Evolutionary conservation across 208 protist species (phyloP).

Genomic region (Leishmania guyanensis): DNA sequence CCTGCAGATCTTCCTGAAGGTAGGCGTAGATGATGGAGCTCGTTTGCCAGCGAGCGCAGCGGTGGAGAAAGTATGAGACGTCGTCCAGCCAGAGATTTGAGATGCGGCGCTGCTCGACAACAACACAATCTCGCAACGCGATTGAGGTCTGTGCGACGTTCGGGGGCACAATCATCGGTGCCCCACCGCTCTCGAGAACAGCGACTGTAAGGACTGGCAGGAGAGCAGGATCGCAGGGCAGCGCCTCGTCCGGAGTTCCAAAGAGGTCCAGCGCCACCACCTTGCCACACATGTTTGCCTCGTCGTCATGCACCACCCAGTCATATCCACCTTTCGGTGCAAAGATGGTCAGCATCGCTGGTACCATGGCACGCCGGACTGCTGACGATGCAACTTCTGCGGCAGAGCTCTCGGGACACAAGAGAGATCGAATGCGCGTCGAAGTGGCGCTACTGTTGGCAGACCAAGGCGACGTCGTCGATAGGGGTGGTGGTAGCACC

Average conservation of each 20-base stretch:
- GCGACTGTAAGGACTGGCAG: constrained; percentile 82
- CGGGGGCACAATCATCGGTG: constrained; percentile 79
- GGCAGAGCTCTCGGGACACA: constrained; percentile 4
- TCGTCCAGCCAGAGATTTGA: constrained; percentile 88
- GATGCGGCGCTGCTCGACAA: constrained; percentile 87
- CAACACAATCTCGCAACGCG: constrained; percentile 74
- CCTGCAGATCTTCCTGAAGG: constrained; percentile 79
- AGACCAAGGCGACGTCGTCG: neutral
- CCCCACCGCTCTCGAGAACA: constrained; percentile 74
- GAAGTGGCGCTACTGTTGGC: no score
- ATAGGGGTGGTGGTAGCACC: neutral
- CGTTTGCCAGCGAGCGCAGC: constrained; percentile 64
- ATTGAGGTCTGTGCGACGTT: constrained; percentile 83
- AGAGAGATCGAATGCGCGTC: constrained; percentile 1
- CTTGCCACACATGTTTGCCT: constrained; percentile 51
- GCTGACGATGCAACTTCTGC: neutral
- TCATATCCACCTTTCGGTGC: constrained; percentile 86
- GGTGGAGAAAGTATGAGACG: constrained; percentile 87
- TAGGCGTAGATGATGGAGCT: constrained; percentile 87
- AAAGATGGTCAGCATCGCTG: constrained; percentile 79
- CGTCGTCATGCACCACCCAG: constrained; percentile 92
- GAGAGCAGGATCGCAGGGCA: constrained; percentile 65
- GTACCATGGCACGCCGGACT: neutral
- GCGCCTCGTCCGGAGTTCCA: constrained; percentile 73
- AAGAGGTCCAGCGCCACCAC: constrained; percentile 79